These are phyloP conservation scores for Kingdonia uniflora DNA, from an alignment of 164 flowering plant species.

Conservation along the genomic window DNA sequence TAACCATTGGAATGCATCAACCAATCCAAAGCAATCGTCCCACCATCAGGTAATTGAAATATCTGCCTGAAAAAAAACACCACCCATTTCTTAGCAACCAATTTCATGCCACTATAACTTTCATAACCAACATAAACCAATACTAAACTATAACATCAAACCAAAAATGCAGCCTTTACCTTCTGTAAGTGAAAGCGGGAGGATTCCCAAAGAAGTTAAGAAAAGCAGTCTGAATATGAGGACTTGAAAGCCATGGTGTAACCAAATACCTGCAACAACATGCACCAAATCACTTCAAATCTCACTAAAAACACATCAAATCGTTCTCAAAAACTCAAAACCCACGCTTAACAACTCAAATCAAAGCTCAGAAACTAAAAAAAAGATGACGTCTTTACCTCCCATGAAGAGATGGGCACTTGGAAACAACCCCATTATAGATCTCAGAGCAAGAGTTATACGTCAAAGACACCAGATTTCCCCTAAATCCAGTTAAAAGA, in stretches of 20 bases:
- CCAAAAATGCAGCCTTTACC: constrained; percentile 18
- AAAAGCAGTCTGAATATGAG: constrained; percentile 54
- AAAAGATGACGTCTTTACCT: constrained; percentile 21
- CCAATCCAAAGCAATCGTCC: constrained; percentile 94
- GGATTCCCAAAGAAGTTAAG: constrained; percentile 37
- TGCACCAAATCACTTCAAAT: too few species aligned
- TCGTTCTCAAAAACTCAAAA: too few species aligned
- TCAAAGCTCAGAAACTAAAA: neutral
- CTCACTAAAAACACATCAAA: too few species aligned
- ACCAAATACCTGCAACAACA: constrained; percentile 17
- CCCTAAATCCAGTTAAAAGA: constrained; percentile 32
- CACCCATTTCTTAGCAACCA: too few species aligned
- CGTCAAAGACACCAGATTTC: constrained; percentile 35
- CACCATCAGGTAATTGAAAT: constrained; percentile 70
- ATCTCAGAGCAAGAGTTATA: constrained; percentile 33
- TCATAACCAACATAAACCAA: too few species aligned
- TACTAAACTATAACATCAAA: neutral
- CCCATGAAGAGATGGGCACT: constrained; percentile 41
- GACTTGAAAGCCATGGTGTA: constrained; percentile 61
- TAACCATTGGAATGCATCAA: constrained; percentile 61
- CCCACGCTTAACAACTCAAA: neutral
- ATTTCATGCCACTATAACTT: too few species aligned
- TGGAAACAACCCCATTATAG: constrained; percentile 37
- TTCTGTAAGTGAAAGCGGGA: constrained; percentile 33
- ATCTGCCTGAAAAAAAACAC: constrained; percentile 42